Percentiles rank a stretch among this genome's conserved stretches.
Evolutionary conservation across 495 filamentous ascomycete genomes (phyloP).

Genomic region (Pyronema domesticum): DNA sequence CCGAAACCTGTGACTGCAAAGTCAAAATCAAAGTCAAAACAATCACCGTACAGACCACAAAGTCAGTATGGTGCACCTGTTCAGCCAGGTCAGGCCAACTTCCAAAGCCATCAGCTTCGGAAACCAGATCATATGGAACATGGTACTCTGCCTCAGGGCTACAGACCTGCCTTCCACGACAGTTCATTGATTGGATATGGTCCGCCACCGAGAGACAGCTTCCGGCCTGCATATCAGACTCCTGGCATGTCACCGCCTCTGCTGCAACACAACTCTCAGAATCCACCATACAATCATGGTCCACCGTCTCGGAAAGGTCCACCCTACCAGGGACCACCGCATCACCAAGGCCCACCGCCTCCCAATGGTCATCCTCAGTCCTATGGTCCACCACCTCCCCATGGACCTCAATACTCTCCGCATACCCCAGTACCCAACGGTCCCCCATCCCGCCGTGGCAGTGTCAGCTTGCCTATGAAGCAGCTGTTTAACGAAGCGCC

Average conservation of each 20-base stretch:
- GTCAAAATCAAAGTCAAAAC: background rate
- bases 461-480: constrained; percentile 17
- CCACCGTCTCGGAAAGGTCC: too few relatives aligned
- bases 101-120: background rate
- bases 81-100: background rate
- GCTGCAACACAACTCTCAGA: too few relatives aligned
- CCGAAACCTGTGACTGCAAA: constrained; percentile 6
- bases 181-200: constrained; percentile 44
- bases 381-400: too few relatives aligned
- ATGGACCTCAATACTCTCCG: too few relatives aligned
- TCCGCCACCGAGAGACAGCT: constrained; percentile 26
- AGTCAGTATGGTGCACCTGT: background rate
- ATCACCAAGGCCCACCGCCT: too few relatives aligned
- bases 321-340: too few relatives aligned
- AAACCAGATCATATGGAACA: background rate
- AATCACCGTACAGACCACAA: background rate
- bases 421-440: too few relatives aligned
- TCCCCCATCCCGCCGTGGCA: too few relatives aligned
- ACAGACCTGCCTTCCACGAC: constrained; percentile 30
- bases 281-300: too few relatives aligned
- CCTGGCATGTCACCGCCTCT: constrained; percentile 1
- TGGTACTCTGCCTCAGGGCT: background rate
- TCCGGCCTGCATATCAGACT: constrained; percentile 26
- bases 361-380: too few relatives aligned
- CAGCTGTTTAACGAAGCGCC: constrained; percentile 14